A percentile compares a stretch with the other conserved stretches of the same genome.
Conservation (phyloP, 176 grass and related monocot genomes). For the Avena eriantha region DNA sequence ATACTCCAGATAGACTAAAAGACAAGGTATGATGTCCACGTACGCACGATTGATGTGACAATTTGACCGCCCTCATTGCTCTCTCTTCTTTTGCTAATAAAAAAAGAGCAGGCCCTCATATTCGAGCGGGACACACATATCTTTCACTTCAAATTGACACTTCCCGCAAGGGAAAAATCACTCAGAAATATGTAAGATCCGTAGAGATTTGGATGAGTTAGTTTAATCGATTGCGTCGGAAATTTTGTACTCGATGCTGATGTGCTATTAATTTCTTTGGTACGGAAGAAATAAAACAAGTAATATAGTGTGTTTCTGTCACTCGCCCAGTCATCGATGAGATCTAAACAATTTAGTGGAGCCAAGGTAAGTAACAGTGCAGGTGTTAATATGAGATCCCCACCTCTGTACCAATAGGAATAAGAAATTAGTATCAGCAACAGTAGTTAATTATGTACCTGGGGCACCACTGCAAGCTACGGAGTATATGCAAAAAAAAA, state of each 20-base stretch:
- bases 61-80: conserved; percentile 12
- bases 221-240: neutral
- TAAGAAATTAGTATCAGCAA: neutral
- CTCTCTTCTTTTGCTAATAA: no score
- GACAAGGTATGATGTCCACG: neutral
- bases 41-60: neutral
- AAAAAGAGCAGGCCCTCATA: neutral
- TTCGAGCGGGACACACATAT: neutral
- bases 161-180: neutral
- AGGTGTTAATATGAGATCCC: neutral
- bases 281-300: neutral
- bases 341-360: neutral
- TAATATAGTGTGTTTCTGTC: neutral
- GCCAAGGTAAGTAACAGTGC: neutral
- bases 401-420: neutral
- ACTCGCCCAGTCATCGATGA: neutral
- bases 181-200: neutral
- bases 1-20: neutral
- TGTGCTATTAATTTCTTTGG: neutral
- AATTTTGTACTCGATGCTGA: neutral
- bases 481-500: no score
- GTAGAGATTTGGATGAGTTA: neutral
- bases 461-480: neutral
- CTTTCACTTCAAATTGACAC: neutral
- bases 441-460: neutral